Percentiles rank a stretch among this genome's conserved stretches.
These are phyloP conservation scores for Aspergillus brasiliensis DNA, from an alignment of 2,329 filamentous ascomycete species.

Conservation along the genomic window DNA sequence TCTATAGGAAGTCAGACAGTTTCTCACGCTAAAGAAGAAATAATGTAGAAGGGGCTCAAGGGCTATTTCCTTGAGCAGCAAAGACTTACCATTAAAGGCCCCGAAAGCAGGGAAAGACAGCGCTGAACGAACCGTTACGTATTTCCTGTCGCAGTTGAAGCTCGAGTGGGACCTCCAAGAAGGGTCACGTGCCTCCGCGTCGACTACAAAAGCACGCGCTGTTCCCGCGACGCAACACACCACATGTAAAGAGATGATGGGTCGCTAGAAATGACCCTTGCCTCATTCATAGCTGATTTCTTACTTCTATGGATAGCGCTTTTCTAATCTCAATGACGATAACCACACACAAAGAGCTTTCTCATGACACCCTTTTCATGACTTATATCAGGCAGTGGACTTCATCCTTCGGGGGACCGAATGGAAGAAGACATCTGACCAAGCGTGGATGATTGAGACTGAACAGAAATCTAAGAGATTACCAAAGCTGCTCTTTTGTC, in stretches of 20 bases:
- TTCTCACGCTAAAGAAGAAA: neutral
- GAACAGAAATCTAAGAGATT: slow-evolving; percentile 54
- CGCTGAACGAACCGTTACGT: neutral
- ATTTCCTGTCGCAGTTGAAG: neutral
- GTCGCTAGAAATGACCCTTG: neutral
- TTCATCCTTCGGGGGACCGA: slow-evolving; percentile 37
- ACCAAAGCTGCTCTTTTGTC: neutral
- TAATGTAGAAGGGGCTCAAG: neutral
- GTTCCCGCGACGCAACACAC: neutral
- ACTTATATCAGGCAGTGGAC: slow-evolving; percentile 28
- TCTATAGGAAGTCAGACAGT: neutral
- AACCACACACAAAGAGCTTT: slow-evolving; percentile 40
- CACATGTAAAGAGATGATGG: neutral
- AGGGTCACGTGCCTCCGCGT: neutral
- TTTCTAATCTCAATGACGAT: slow-evolving; percentile 44
- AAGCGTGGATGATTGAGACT: slow-evolving; percentile 44
- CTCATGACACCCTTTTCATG: slow-evolving; percentile 37
- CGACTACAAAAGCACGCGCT: neutral
- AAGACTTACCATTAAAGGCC: neutral
- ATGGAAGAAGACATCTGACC: slow-evolving; percentile 41
- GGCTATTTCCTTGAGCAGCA: neutral
- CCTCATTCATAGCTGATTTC: too few species aligned
- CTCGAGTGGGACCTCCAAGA: neutral
- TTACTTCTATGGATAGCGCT: neutral
- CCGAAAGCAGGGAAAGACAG: neutral